Conservation (phyloP, 495 filamentous ascomycete genomes). For the Trichodelitschia bisporula region DNA sequence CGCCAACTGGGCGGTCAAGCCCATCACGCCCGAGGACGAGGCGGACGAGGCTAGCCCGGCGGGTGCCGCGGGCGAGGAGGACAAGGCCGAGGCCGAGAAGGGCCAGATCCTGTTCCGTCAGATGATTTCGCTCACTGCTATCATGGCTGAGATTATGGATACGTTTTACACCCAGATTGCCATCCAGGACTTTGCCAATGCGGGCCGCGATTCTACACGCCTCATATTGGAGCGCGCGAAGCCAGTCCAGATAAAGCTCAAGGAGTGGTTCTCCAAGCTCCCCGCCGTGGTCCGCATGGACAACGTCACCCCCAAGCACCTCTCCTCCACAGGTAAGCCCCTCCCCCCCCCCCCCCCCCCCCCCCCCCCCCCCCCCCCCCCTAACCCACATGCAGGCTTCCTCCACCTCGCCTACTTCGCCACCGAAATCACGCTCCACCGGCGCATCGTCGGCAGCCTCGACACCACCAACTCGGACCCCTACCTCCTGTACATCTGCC, state of each 20-base stretch:
- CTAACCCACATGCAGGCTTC: conserved; percentile 26
- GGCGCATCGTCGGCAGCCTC: conserved; percentile 32
- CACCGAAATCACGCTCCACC: conserved; percentile 63
- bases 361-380: neutral
- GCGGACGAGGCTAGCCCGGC: conserved; percentile 12
- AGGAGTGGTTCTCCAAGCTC: conserved; percentile 51
- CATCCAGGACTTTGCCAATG: conserved; percentile 20
- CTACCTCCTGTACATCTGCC: conserved; percentile 80
- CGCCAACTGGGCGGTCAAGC: conserved; percentile 62
- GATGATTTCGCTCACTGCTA: conserved; percentile 49
- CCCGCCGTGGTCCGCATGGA: conserved; percentile 46
- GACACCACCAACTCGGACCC: conserved; percentile 28
- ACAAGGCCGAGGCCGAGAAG: conserved; percentile 29
- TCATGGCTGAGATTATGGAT: conserved; percentile 54
- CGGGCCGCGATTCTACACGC: conserved; percentile 19
- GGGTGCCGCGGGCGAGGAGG: conserved; percentile 23
- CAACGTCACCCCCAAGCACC: conserved; percentile 11
- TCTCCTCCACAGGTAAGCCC: conserved; percentile 20
- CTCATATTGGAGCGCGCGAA: conserved; percentile 51
- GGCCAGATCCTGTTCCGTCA: conserved; percentile 45
- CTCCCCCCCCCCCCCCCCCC: neutral
- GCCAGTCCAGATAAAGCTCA: conserved; percentile 59
- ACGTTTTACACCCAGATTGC: conserved; percentile 57
- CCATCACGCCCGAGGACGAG: conserved; percentile 44
- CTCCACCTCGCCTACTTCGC: conserved; percentile 70